Evolutionary conservation across 495 filamentous ascomycete genomes (phyloP).

Genomic region (Penicillium bialowiezense): DNA sequence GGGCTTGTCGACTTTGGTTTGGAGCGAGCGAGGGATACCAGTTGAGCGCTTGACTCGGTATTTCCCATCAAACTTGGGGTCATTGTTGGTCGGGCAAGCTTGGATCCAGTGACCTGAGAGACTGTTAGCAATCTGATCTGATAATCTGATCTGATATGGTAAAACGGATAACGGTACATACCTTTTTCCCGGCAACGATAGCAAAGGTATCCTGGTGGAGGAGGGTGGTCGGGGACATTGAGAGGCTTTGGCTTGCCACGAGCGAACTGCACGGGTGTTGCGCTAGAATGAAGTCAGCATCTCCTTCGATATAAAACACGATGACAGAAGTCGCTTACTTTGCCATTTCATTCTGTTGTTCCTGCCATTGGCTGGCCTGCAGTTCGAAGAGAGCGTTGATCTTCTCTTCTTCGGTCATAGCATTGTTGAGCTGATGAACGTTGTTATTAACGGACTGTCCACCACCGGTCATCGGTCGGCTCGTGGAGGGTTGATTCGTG

Average conservation of each 20-base stretch:
- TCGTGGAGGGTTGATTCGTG: slow-evolving; percentile 63
- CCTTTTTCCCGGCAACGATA: slow-evolving; percentile 97
- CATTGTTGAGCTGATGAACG: slow-evolving; percentile 60
- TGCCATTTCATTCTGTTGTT: slow-evolving; percentile 87
- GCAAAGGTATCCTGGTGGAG: slow-evolving; percentile 90
- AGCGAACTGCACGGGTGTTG: slow-evolving; percentile 60
- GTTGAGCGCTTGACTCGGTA: slow-evolving; percentile 92
- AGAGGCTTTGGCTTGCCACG: slow-evolving; percentile 58
- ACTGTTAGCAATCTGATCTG: neutral
- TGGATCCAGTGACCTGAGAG: slow-evolving; percentile 88
- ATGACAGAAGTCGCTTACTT: slow-evolving; percentile 59
- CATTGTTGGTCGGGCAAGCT: slow-evolving; percentile 93
- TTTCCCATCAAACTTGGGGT: slow-evolving; percentile 88
- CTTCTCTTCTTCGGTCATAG: slow-evolving; percentile 84
- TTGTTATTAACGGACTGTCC: slow-evolving; percentile 49
- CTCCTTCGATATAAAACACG: neutral
- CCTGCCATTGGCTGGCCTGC: slow-evolving; percentile 80
- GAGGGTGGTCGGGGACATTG: slow-evolving; percentile 84
- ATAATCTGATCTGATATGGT: too few relatives aligned
- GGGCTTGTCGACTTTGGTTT: slow-evolving; percentile 91
- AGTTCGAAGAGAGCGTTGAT: slow-evolving; percentile 86
- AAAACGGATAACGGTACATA: slow-evolving; percentile 20
- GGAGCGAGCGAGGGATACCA: slow-evolving; percentile 88
- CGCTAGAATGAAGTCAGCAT: slow-evolving; percentile 49
- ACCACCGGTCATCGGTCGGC: slow-evolving; percentile 39